Percentiles rank a stretch among this genome's conserved stretches.
These are phyloP conservation scores for Didymellaceae sp. DNA, from an alignment of 2,329 filamentous ascomycete genomes.

Conservation along the genomic window DNA sequence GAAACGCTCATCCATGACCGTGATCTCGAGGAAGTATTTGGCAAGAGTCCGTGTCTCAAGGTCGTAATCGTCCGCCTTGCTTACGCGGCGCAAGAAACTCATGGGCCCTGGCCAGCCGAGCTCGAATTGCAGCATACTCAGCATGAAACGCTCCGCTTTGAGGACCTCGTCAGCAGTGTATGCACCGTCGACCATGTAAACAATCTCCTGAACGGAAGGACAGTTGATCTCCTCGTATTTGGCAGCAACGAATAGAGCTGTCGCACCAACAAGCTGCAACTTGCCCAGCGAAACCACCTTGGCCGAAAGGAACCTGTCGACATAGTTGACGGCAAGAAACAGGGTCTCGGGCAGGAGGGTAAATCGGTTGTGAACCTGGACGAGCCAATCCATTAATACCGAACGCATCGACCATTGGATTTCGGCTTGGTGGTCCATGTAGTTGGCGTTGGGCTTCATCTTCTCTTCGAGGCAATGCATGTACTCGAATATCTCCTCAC, in stretches of 20 bases:
- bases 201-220: conserved; percentile 91
- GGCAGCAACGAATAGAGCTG: conserved; percentile 91
- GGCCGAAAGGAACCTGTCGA: conserved; percentile 92
- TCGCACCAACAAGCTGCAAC: conserved; percentile 93
- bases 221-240: conserved; percentile 99
- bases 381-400: conserved; percentile 96
- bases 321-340: conserved; percentile 94
- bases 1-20: conserved; percentile 97
- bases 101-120: conserved; percentile 98
- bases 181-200: conserved; percentile 96
- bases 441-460: conserved; percentile 87
- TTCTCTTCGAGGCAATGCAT: conserved; percentile 87
- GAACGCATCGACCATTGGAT: conserved; percentile 99
- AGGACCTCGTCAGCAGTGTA: conserved; percentile 91
- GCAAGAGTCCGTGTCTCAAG: conserved; percentile 92
- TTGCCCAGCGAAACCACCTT: conserved; percentile 96
- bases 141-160: conserved; percentile 97
- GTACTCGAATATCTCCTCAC: conserved; percentile 93
- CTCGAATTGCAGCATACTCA: conserved; percentile 94
- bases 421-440: conserved; percentile 97
- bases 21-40: conserved; percentile 97
- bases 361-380: conserved; percentile 94
- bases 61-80: conserved; percentile 98
- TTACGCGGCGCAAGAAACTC: conserved; percentile 96
- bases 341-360: conserved; percentile 90